These are phyloP conservation scores for Spathaspora passalidarum DNA, from an alignment of 805 yeast genomes.

Conservation along the genomic window DNA sequence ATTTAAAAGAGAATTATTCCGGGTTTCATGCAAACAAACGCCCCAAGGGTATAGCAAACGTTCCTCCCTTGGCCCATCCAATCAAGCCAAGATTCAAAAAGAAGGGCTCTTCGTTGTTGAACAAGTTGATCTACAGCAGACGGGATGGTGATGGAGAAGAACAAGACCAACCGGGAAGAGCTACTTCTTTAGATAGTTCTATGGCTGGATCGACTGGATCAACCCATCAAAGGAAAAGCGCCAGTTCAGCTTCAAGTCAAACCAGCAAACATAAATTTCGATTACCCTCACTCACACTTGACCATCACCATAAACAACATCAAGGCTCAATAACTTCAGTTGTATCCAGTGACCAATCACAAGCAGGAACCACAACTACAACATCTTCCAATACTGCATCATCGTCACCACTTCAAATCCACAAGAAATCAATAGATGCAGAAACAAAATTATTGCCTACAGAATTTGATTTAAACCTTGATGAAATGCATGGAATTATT, in stretches of 20 bases:
- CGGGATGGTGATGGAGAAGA: conserved; percentile 10
- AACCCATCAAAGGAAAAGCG: not conserved
- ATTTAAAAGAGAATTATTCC: conserved; percentile 25
- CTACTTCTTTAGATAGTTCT: not conserved
- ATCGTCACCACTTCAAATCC: not conserved
- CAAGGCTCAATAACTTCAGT: conserved; percentile 6
- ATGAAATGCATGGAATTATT: conserved; percentile 52
- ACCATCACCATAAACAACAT: conserved; percentile 18
- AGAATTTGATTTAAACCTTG: conserved; percentile 45
- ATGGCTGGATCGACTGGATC: not conserved
- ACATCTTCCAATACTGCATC: not conserved
- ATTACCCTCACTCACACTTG: conserved; percentile 32
- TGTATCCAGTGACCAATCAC: conserved; percentile 2
- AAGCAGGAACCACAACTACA: not conserved
- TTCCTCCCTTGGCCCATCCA: conserved; percentile 49
- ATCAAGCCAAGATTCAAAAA: conserved; percentile 45
- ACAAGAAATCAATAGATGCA: not conserved
- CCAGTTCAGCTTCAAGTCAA: conserved; percentile 1
- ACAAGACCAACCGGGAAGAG: not conserved
- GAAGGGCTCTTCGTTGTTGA: conserved; percentile 34
- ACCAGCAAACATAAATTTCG: conserved; percentile 31
- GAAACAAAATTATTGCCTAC: conserved; percentile 4
- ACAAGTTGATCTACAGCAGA: conserved; percentile 36
- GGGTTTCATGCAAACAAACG: conserved; percentile 39
- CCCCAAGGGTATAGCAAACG: conserved; percentile 25